Base-by-base conservation (phyloP, 768 basidiomycete species). In the Zangia roseola region DNA sequence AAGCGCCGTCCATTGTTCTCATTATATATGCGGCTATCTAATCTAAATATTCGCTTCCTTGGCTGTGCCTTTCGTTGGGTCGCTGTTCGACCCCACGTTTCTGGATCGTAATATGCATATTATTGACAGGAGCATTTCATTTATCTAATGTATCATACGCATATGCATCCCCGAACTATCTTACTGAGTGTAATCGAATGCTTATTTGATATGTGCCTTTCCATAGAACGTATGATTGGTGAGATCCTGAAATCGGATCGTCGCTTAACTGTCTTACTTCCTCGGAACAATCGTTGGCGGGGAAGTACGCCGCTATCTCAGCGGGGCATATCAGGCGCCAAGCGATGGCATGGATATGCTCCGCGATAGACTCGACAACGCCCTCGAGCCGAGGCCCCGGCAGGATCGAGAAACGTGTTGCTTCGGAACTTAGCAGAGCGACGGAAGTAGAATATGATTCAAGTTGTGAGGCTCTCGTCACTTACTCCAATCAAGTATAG, bases 101-200 rank as follows among this genome's bases (percentile, higher is more conserved):
- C 35, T 14, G 14, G 19, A 21, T 42, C 36, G 25, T 47, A 43
- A 46, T 50, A 47, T 44, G 57, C 42, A 54, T 38, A 20, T 26
- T 34, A 43, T 43, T 40, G 36, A 53, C 42, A 26, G 40, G 2
- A 51, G 47, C 30, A 50, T 49, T 17, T 45, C 40, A 56, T 23
- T 21, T 46, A 49, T 47, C 49, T 60, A 40, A 42, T 48, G 34
- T 42, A 37, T 45, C 30, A 40, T 44, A 24, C 21, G 30, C 49
- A 45, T 49, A 49, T 50, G 43, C 17, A 39, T 36, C 17, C 10
- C 36, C 31, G 26, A 36, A 25, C 20, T 10, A 34, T 24, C 31
- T 21, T 23, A 43, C 45, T 25, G 49, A 53, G 34, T 12, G 55
- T 47, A 43, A 33, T 28, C 19, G 28, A 38, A 42, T 5, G 25